phyloP scores from a whole-genome alignment of 192 early-diverging fungal genomes.

The Backusella morwellensis region DNA sequence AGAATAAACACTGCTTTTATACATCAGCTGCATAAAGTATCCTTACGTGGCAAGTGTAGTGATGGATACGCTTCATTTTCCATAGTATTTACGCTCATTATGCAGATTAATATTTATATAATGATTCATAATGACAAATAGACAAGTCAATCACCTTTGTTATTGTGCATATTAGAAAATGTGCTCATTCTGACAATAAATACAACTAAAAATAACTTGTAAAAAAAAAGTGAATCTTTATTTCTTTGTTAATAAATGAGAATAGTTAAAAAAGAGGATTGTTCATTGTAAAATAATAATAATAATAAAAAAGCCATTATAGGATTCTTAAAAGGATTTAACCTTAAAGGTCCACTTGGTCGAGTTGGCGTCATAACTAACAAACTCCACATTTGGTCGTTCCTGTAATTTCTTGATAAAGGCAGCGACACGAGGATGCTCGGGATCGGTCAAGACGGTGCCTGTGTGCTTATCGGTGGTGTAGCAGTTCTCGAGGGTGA shows the following conservation, averaged over 20 bases:
- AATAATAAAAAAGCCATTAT: no score
- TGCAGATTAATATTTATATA: no score
- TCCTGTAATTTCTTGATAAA: constrained; percentile 68
- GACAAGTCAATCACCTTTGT: no score
- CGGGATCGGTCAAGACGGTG: constrained; percentile 59
- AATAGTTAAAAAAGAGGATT: background rate
- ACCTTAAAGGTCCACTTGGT: constrained; percentile 94
- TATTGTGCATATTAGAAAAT: no score
- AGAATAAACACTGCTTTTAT: no score
- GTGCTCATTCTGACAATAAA: no score
- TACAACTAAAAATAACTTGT: no score
- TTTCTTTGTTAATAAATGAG: constrained; percentile 1
- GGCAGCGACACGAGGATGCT: constrained; percentile 65
- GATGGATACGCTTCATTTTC: no score
- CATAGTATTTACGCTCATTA: no score
- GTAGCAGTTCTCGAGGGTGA: constrained; percentile 82
- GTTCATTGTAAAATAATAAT: background rate
- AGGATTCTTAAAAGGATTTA: constrained; percentile 61
- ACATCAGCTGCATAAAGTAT: no score
- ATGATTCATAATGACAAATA: no score
- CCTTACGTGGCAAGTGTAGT: no score
- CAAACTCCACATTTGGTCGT: constrained; percentile 77
- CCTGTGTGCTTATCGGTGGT: constrained; percentile 77
- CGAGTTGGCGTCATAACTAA: constrained; percentile 65
- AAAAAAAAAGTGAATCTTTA: background rate